Evolutionary conservation across 495 filamentous ascomycete species (phyloP), one percentile per base, ranked within the genome.

Genomic region (Hypoxylon fuscum): DNA sequence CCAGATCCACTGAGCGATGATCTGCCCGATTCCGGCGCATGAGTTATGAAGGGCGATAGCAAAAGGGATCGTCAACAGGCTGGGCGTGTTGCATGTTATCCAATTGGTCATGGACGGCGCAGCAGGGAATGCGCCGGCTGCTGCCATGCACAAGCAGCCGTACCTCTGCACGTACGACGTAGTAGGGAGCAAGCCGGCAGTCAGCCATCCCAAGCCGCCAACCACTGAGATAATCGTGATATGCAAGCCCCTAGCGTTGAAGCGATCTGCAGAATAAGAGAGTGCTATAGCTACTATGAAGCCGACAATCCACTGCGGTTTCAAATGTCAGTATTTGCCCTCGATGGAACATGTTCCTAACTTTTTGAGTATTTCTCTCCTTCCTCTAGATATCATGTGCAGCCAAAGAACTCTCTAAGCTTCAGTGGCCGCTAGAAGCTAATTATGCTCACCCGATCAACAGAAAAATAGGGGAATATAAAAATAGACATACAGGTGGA

Each of bases 401-500:
- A n/a, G n/a, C n/a, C n/a, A n/a, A n/a, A n/a, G n/a, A n/a, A n/a
- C n/a, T n/a, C n/a, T n/a, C n/a, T n/a, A n/a, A n/a, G n/a, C n/a
- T n/a, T n/a, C n/a, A n/a, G n/a, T n/a, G n/a, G n/a, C n/a, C n/a
- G n/a, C n/a, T n/a, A n/a, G n/a, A n/a, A n/a, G n/a, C n/a, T n/a
- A n/a, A n/a, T n/a, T n/a, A n/a, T n/a, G n/a, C n/a, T n/a, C n/a
- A n/a, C n/a, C n/a, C n/a, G n/a, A 14, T n/a, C 21, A 5, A 22
- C 10, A 31, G 14, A 21, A 29, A 18, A 5, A 6, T n/a, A 35
- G 37, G 1, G 1, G 2, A 5, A 29, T 18, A 42, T 8, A n/a
- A 18, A 3, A 42, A 10, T 2, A 0, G 27, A 53, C 54, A 37
- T 69, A 94, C 93, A 0, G 90, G 90, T 1, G 91, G 90, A 0